A percentile compares a stretch with the other conserved stretches of the same genome.
Evolutionary conservation across 176 grass and related monocot species (phyloP).

Genomic region (Eremochloa ophiuroides): DNA sequence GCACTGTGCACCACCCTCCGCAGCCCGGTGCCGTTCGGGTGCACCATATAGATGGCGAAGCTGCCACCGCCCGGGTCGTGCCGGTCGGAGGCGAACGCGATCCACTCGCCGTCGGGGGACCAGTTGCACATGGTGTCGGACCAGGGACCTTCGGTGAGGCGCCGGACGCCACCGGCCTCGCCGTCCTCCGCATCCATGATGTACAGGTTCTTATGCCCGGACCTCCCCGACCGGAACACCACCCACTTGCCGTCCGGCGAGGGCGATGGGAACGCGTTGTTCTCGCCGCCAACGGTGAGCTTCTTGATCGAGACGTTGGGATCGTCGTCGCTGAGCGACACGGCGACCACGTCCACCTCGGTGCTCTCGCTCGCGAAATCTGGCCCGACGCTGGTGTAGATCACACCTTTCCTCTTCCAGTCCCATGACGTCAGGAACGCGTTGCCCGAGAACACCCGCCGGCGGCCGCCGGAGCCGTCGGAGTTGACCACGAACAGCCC

Average conservation of each 20-base stretch:
- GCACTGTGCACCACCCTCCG: slow-evolving; percentile 68
- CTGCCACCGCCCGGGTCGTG: slow-evolving; percentile 61
- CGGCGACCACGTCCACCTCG: slow-evolving; percentile 66
- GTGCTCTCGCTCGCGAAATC: slow-evolving; percentile 65
- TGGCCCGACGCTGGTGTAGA: slow-evolving; percentile 73
- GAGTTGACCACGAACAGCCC: slow-evolving; percentile 77
- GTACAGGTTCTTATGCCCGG: slow-evolving; percentile 89
- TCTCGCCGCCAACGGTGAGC: slow-evolving; percentile 50
- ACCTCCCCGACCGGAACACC: slow-evolving; percentile 77
- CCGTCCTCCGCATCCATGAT: slow-evolving; percentile 72
- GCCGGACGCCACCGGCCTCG: slow-evolving; percentile 51
- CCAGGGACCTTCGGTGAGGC: slow-evolving; percentile 73
- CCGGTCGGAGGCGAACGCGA: slow-evolving; percentile 83
- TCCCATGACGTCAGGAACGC: slow-evolving; percentile 86
- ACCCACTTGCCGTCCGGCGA: slow-evolving; percentile 92
- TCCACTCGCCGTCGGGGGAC: slow-evolving; percentile 93
- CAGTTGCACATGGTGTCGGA: slow-evolving; percentile 96
- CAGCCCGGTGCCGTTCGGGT: slow-evolving; percentile 76
- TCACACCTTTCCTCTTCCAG: slow-evolving; percentile 73
- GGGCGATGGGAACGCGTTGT: slow-evolving; percentile 87
- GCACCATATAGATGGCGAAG: slow-evolving; percentile 81
- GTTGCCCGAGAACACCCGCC: slow-evolving; percentile 54
- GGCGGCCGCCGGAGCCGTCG: slow-evolving; percentile 53
- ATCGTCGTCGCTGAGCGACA: slow-evolving; percentile 33
- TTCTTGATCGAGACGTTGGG: slow-evolving; percentile 45